phyloP scores from a whole-genome alignment of 805 yeast genomes.

The Candida tibetensis region DNA sequence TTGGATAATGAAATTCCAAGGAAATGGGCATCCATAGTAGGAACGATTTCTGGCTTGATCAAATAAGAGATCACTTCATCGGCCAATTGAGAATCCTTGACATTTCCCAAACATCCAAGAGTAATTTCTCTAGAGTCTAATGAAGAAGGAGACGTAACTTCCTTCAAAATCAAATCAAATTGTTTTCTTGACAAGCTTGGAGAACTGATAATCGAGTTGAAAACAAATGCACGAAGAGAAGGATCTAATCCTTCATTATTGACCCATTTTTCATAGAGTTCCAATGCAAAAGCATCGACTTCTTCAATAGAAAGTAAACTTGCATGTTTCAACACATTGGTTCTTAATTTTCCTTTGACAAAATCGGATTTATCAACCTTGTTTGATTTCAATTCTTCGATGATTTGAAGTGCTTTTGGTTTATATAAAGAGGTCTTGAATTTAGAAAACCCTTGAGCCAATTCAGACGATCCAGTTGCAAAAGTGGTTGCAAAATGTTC shows the following conservation, averaged over 20 bases:
- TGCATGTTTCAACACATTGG: constrained; percentile 39
- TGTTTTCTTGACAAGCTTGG: constrained; percentile 27
- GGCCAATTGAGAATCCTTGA: constrained; percentile 35
- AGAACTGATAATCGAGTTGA: constrained; percentile 42
- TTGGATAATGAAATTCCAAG: constrained; percentile 46
- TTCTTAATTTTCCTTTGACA: constrained; percentile 31
- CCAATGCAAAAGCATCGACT: constrained; percentile 34
- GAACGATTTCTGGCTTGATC: constrained; percentile 43
- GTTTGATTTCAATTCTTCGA: constrained; percentile 19
- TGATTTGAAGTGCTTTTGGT: constrained; percentile 24
- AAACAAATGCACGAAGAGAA: constrained; percentile 42
- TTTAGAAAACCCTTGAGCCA: constrained; percentile 23
- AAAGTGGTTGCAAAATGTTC: constrained; percentile 33
- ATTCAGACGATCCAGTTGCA: constrained; percentile 17
- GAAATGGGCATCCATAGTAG: constrained; percentile 59
- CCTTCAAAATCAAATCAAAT: constrained; percentile 42
- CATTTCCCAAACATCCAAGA: constrained; percentile 51
- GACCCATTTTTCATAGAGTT: constrained; percentile 26
- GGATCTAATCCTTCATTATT: constrained; percentile 35
- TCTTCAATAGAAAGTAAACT: constrained; percentile 38
- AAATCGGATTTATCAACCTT: constrained; percentile 21
- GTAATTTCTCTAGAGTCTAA: constrained; percentile 61
- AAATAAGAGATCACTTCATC: constrained; percentile 39
- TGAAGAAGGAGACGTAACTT: constrained; percentile 49
- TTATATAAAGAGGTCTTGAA: constrained; percentile 34